Percentiles rank a stretch among this genome's conserved stretches.
Conservation (phyloP, 1,139 yeast genomes). For the Geotrichum aggregatum region DNA sequence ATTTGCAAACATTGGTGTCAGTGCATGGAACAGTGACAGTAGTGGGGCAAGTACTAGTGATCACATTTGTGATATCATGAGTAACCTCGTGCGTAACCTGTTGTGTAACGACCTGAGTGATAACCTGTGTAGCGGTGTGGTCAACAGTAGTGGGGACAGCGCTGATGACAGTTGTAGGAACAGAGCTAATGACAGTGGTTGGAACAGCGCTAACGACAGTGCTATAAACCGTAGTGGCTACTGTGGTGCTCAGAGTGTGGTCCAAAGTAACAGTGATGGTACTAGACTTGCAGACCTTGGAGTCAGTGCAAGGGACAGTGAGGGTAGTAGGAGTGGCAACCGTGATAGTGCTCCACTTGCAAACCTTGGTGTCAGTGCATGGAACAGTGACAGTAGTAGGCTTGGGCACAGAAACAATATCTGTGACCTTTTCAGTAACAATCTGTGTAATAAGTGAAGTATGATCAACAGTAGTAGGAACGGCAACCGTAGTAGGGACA, state of each 20-base stretch:
- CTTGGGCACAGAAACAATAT: slow-evolving; percentile 2
- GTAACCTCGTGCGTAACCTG: too few relatives aligned
- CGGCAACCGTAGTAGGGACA: slow-evolving; percentile 1
- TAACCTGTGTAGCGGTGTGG: neutral
- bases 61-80: neutral
- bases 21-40: slow-evolving; percentile 15
- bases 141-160: slow-evolving; percentile 3
- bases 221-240: neutral
- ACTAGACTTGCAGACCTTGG: neutral
- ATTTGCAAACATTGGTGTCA: slow-evolving; percentile 5
- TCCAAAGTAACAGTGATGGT: slow-evolving; percentile 3
- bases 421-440: neutral
- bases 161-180: slow-evolving; percentile 11
- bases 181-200: slow-evolving; percentile 2
- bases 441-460: neutral
- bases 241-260: neutral
- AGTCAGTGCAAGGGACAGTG: slow-evolving; percentile 7
- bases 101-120: neutral
- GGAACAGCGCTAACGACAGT: neutral
- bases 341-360: slow-evolving; percentile 4
- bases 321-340: slow-evolving; percentile 4
- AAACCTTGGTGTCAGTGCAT: slow-evolving; percentile 7
- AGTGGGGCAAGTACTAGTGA: slow-evolving; percentile 6
- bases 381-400: slow-evolving; percentile 6
- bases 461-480: neutral